phyloP scores from a whole-genome alignment of 352 stramenopile species.

The Nothophytophthora sp. region DNA sequence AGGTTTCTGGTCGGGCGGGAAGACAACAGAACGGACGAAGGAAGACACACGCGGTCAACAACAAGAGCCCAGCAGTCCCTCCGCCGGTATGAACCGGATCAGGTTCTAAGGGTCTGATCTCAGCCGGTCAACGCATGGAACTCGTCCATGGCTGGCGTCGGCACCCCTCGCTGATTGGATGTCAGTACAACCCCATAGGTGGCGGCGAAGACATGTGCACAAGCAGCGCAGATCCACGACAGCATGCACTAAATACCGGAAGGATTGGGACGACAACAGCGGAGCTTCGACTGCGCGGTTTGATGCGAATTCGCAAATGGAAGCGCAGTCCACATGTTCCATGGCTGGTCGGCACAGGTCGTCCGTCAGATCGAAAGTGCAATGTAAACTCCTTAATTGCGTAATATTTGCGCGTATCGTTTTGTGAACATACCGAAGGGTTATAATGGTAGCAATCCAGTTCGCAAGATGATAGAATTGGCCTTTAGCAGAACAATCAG shows the following conservation, averaged over 20 bases:
- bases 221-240: background rate
- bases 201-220: conserved; percentile 12
- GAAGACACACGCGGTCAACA: conserved; percentile 32
- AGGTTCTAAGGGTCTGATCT: conserved; percentile 71
- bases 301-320: conserved; percentile 7
- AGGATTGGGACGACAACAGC: conserved; percentile 1
- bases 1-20: background rate
- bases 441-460: too few species aligned
- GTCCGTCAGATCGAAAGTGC: too few species aligned
- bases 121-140: conserved; percentile 52
- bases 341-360: too few species aligned
- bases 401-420: too few species aligned
- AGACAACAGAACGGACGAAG: background rate
- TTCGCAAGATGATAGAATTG: too few species aligned
- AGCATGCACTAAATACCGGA: conserved; percentile 13
- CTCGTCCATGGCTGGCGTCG: conserved; percentile 43
- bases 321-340: too few species aligned
- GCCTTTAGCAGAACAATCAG: too few species aligned
- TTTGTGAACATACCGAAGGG: too few species aligned
- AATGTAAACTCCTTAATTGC: too few species aligned
- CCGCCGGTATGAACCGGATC: conserved; percentile 65
- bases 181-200: conserved; percentile 31
- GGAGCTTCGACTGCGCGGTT: background rate
- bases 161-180: conserved; percentile 63
- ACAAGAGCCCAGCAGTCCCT: conserved; percentile 50